phyloP scores from a whole-genome alignment of 495 filamentous ascomycete genomes.

The Chaetomium tenue region DNA sequence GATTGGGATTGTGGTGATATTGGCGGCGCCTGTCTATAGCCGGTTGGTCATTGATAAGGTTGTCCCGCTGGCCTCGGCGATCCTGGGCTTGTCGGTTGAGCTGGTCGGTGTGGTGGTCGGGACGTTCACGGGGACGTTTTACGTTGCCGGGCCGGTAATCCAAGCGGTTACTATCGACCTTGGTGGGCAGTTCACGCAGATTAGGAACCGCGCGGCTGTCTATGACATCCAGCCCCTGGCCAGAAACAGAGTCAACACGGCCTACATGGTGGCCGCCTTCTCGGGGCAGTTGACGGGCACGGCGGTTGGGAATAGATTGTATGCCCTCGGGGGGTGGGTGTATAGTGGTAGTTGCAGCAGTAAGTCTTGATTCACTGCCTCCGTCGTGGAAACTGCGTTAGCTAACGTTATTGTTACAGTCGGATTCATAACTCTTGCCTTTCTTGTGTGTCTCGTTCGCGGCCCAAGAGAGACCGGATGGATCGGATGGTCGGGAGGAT shows the following conservation, averaged over 20 bases:
- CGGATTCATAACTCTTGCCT: slow-evolving; percentile 59
- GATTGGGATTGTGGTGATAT: slow-evolving; percentile 68
- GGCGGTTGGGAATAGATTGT: slow-evolving; percentile 66
- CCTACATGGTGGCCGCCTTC: slow-evolving; percentile 75
- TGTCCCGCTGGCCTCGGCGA: slow-evolving; percentile 62
- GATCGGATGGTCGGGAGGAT: slow-evolving; percentile 74
- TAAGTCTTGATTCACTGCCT: slow-evolving; percentile 19
- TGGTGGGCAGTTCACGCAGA: slow-evolving; percentile 70
- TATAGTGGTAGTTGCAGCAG: slow-evolving; percentile 62
- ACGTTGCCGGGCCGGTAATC: slow-evolving; percentile 70
- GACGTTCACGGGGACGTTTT: slow-evolving; percentile 62
- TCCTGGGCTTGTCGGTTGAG: slow-evolving; percentile 58
- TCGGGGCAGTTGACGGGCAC: slow-evolving; percentile 76
- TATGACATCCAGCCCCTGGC: slow-evolving; percentile 70
- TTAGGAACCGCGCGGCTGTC: slow-evolving; percentile 70
- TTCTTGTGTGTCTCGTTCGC: slow-evolving; percentile 56
- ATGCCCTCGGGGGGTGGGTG: slow-evolving; percentile 68
- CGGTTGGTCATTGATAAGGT: slow-evolving; percentile 68
- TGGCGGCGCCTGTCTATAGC: slow-evolving; percentile 64
- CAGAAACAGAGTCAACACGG: slow-evolving; percentile 76
- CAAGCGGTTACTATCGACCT: slow-evolving; percentile 73
- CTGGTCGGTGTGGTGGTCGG: slow-evolving; percentile 66
- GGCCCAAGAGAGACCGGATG: slow-evolving; percentile 70
- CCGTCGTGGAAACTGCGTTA: not conserved
- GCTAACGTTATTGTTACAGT: slow-evolving; percentile 33